Percentiles rank a stretch among this genome's conserved stretches.
phyloP scores from a whole-genome alignment of 179 eudicot species.

The Patellifolia procumbens region DNA sequence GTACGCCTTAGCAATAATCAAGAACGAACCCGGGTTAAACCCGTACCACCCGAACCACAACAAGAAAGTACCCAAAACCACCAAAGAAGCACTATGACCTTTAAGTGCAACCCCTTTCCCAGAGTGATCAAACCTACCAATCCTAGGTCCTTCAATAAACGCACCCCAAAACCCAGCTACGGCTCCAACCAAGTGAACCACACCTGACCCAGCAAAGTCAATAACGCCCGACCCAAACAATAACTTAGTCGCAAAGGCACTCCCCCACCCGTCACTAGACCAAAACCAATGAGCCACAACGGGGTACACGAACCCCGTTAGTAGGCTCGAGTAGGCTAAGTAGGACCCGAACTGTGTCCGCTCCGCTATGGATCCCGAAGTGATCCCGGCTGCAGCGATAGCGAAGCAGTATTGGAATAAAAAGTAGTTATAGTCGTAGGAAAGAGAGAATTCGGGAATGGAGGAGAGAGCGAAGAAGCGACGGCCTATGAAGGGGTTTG shows the following conservation, averaged over 20 bases:
- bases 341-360: constrained; percentile 48
- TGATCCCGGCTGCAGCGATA: constrained; percentile 53
- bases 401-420: constrained; percentile 50
- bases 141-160: constrained; percentile 44
- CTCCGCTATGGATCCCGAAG: constrained; percentile 49
- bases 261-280: constrained; percentile 53
- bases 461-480: constrained; percentile 35
- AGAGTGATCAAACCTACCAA: constrained; percentile 43
- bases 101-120: constrained; percentile 34
- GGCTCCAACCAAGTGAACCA: constrained; percentile 53
- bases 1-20: constrained; percentile 31
- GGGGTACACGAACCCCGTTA: constrained; percentile 54
- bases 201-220: constrained; percentile 55
- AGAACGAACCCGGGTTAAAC: constrained; percentile 54
- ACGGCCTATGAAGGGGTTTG: constrained; percentile 42
- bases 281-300: constrained; percentile 50
- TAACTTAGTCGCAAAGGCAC: constrained; percentile 22
- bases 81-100: constrained; percentile 44
- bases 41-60: constrained; percentile 61
- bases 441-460: background rate
- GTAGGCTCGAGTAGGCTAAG: constrained; percentile 38
- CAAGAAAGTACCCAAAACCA: constrained; percentile 47
- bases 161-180: constrained; percentile 52
- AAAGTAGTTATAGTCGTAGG: constrained; percentile 39
- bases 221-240: constrained; percentile 46